Base-by-base conservation (phyloP, 768 basidiomycete genomes). In the Mycena filopes region DNA sequence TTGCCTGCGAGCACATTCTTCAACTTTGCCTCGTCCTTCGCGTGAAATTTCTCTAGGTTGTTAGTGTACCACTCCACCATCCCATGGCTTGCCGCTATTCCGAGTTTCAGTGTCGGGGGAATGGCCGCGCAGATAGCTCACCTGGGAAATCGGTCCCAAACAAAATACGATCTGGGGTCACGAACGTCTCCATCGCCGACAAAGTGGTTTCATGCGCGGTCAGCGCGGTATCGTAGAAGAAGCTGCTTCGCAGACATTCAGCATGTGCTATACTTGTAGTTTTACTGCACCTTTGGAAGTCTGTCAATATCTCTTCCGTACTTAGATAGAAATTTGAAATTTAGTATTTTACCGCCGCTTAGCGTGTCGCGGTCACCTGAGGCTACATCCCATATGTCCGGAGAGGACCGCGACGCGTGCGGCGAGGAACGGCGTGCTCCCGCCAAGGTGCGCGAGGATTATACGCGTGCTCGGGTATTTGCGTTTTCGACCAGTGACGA, bases 91-190 rank as follows among this genome's bases (percentile, higher is more conserved):
- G 89, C 88, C 36, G 90, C 91, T 93, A 55, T 28, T 48, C 40
- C 12, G 21, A 42, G 6, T 41, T 15, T n/a, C 16, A 20, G 28
- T 55, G 51, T n/a, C 26, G 18, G 28, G 7, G 11, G 26, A 2
- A 3, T 38, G 23, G 6, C 36, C 26, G 42, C 21, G 33, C 10
- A 28, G 8, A 42, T 47, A 58, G 69, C 78, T 59, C 73, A 90
- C 92, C 92, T 57, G 92, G 92, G 71, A 90, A 91, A 74, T 94
- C 92, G 18, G 88, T 89, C 42, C 92, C 92, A 73, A 90, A 92
- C 26, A 93, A 76, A 56, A 93, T 75, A 38, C 76, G 86, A 47
- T 86, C 83, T 1, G 76, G 71, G 23, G 77, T 71, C 3, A 87
- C 82, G 71, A 90, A 87, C 21, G 74, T 72, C 49, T 87, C 79